These are phyloP conservation scores for Hirsutella minnesotensis DNA, from an alignment of 2,329 filamentous ascomycete species.

Conservation along the genomic window DNA sequence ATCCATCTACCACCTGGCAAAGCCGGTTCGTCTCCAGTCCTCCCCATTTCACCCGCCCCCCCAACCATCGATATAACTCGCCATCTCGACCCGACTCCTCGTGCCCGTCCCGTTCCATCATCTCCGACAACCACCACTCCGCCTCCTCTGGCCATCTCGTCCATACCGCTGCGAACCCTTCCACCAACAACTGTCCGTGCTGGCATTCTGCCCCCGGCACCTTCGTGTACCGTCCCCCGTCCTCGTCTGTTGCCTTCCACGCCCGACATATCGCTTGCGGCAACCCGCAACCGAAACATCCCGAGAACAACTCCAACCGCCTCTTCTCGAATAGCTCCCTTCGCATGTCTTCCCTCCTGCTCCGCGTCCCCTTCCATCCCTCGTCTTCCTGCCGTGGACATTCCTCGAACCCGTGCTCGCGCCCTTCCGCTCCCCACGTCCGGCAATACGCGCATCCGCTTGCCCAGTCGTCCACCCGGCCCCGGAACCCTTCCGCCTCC, in stretches of 20 bases:
- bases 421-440: neutral
- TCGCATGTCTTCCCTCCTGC: neutral
- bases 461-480: neutral
- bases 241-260: neutral
- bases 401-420: neutral
- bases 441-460: neutral
- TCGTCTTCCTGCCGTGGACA: neutral
- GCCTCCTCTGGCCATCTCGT: neutral
- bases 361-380: neutral
- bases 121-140: neutral
- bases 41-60: neutral
- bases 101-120: neutral
- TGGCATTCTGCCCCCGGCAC: neutral
- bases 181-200: neutral
- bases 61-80: neutral
- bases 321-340: neutral
- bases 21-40: slow-evolving; percentile 1
- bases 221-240: neutral
- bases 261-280: neutral
- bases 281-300: neutral
- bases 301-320: neutral
- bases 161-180: neutral
- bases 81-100: neutral
- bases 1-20: neutral
- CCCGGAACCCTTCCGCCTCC: neutral